These are phyloP conservation scores for Myxozyma geophila DNA, from an alignment of 805 yeast genomes.

Conservation along the genomic window DNA sequence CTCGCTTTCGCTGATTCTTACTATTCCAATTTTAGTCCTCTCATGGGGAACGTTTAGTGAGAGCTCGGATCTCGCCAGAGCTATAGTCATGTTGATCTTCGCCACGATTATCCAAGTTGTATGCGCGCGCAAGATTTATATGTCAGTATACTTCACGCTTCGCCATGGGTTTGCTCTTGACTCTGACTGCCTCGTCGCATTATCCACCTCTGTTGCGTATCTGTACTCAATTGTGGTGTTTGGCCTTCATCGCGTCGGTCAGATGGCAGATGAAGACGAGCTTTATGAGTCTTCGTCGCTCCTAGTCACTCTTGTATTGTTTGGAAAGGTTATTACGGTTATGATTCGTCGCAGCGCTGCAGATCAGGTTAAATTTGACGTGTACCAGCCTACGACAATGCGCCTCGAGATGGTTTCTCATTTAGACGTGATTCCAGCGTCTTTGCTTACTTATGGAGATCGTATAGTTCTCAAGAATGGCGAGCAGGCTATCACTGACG, in stretches of 20 bases:
- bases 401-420: not conserved
- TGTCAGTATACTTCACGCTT: conserved; percentile 13
- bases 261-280: conserved; percentile 10
- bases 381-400: conserved; percentile 17
- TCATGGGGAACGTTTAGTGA: conserved; percentile 19
- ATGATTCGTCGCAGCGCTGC: conserved; percentile 16
- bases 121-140: conserved; percentile 16
- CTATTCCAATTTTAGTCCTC: conserved; percentile 31
- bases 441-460: conserved; percentile 23
- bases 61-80: not conserved
- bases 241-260: conserved; percentile 9
- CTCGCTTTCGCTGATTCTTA: conserved; percentile 1
- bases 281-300: conserved; percentile 23
- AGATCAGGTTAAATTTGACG: conserved; percentile 10
- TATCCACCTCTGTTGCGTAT: conserved; percentile 23
- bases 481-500: conserved; percentile 51
- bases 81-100: conserved; percentile 13
- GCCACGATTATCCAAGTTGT: conserved; percentile 24
- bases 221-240: conserved; percentile 21
- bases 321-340: conserved; percentile 17
- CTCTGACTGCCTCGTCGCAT: conserved; percentile 26
- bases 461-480: conserved; percentile 8
- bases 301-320: conserved; percentile 20
- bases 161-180: conserved; percentile 7
- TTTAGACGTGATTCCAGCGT: conserved; percentile 1